Conservation (phyloP, 1,284 basidiomycete species). For the Papiliotrema laurentii region DNA sequence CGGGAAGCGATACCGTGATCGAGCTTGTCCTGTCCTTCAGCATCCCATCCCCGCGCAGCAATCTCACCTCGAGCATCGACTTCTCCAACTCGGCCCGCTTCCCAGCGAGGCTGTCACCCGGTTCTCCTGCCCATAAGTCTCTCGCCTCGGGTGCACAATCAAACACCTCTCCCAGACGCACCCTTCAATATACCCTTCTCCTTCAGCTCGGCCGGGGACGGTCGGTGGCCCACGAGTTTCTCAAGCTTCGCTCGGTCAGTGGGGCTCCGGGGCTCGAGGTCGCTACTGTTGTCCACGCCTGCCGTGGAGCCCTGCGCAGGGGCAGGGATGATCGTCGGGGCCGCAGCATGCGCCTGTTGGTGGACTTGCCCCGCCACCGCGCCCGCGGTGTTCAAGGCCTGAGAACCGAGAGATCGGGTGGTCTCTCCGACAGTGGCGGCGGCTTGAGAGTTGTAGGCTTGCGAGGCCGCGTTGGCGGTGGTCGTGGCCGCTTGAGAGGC, state of each 20-base stretch:
- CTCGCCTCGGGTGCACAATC: not conserved
- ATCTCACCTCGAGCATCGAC: conserved; percentile 61
- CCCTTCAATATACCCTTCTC: conserved; percentile 73
- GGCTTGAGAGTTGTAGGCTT: conserved; percentile 34
- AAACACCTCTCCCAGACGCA: conserved; percentile 32
- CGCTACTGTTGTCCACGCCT: conserved; percentile 34
- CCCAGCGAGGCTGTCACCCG: conserved; percentile 66
- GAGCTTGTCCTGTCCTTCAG: conserved; percentile 58
- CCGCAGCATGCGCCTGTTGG: conserved; percentile 29
- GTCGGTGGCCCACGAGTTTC: conserved; percentile 56
- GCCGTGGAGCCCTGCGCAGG: conserved; percentile 13
- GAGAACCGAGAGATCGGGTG: conserved; percentile 22
- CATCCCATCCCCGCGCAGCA: not conserved
- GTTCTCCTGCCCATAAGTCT: conserved; percentile 19
- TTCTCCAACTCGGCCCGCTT: conserved; percentile 62
- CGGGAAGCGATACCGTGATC: conserved; percentile 62
- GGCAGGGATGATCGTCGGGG: conserved; percentile 30
- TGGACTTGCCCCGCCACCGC: conserved; percentile 33
- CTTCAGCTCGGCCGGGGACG: conserved; percentile 62
- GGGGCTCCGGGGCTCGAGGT: conserved; percentile 31
- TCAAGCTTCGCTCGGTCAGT: conserved; percentile 53
- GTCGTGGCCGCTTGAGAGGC: conserved; percentile 25
- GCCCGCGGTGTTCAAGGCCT: conserved; percentile 19
- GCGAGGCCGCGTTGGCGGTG: conserved; percentile 24
- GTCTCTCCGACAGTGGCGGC: conserved; percentile 23